Base-by-base conservation (phyloP, 176 grass and related monocot genomes). In the Lolium perenne region DNA sequence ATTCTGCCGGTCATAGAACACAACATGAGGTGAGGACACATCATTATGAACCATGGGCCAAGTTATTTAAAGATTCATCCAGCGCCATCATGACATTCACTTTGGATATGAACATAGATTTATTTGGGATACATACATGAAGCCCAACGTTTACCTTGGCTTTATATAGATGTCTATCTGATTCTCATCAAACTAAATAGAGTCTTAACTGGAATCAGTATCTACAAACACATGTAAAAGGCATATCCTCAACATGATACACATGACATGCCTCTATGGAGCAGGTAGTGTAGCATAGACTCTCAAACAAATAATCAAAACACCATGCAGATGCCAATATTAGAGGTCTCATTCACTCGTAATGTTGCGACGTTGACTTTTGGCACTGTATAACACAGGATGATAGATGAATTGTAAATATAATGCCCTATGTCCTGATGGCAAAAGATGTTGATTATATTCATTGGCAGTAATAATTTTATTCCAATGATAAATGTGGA, bases 151-250 rank as follows among this genome's bases (percentile, higher is more conserved):
- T 29, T 2, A 23, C 8, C 57, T 47, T 32, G 76, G 43, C 20
- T 72, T 80, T 77, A 40, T 49, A 13, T 11, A 77, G 13, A 61
- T 74, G 20, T 70, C 73, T 29, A 26, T 25, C 40, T 15, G 43
- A n/a, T 15, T 82, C 41, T 86, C 17, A 47, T 78, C 43, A 62
- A 80, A 78, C 43, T 18, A 82, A 75, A 80, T 67, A 49, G 9
- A 67, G 38, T 1, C 22, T 56, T 57, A 85, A 66, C 12, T 38
- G 29, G 38, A 66, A 80, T 48, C 49, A 22, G 45, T 17, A 64
- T 17, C 48, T 22, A 25, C 21, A 12, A 38, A 78, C 10, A 50
- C 16, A 71, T 11, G 48, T 32, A 88, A 76, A 71, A 76, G 62
- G 45, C 18, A 51, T 64, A 15, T 72, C 26, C 15, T 76, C 70